phyloP scores from a whole-genome alignment of 2,329 filamentous ascomycete genomes.

The Teratosphaeria nubilosa region DNA sequence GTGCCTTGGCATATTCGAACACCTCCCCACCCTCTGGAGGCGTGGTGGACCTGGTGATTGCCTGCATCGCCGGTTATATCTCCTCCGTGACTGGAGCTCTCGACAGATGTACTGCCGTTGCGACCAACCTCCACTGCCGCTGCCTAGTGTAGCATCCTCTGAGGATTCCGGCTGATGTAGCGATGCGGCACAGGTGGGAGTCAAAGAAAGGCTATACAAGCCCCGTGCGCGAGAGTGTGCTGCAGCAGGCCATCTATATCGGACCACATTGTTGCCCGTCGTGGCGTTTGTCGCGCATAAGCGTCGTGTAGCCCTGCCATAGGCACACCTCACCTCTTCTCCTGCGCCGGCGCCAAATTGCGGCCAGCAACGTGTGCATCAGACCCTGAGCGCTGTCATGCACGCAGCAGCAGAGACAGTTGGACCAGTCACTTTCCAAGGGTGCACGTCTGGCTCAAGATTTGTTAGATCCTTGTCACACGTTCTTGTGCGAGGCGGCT shows the following conservation, averaged over 20 bases:
- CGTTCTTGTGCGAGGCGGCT: constrained; percentile 8
- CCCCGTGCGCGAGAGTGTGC: constrained; percentile 32
- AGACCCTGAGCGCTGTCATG: neutral
- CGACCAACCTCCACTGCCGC: constrained; percentile 9
- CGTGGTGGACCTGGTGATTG: constrained; percentile 34
- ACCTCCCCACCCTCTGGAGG: constrained; percentile 37
- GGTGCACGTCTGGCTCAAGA: constrained; percentile 7
- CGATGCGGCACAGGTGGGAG: constrained; percentile 15
- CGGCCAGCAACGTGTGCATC: constrained; percentile 1
- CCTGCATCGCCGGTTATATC: constrained; percentile 26
- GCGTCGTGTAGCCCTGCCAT: constrained; percentile 14
- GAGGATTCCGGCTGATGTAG: constrained; percentile 12
- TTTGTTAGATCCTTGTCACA: constrained; percentile 9
- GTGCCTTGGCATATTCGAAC: constrained; percentile 30
- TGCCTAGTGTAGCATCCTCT: constrained; percentile 9
- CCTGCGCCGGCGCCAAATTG: constrained; percentile 14
- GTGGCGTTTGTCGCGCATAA: constrained; percentile 22
- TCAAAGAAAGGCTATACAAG: constrained; percentile 27
- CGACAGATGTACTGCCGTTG: neutral
- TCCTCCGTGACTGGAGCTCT: neutral
- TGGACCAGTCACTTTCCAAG: constrained; percentile 8
- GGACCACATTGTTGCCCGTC: constrained; percentile 11
- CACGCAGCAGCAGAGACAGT: constrained; percentile 4
- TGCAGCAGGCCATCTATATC: constrained; percentile 34
- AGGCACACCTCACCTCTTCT: constrained; percentile 7